Conservation (phyloP, 179 eudicot species). For the Beta lomatogona region DNA sequence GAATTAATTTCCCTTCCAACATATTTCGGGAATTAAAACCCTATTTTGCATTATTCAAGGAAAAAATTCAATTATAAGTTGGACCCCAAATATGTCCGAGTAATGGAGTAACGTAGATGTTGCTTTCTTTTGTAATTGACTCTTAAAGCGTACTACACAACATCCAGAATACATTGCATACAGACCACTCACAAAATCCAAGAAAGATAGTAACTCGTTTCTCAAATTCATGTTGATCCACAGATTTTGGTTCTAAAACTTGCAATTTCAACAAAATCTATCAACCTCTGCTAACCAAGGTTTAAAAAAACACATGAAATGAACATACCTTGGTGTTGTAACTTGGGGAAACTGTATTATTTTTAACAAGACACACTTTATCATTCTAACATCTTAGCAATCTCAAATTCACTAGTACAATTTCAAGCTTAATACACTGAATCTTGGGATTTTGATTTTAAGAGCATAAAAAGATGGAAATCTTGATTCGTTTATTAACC, state of each 20-base stretch:
- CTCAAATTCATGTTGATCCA: not conserved
- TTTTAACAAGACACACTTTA: not conserved
- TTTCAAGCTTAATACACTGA: conserved; percentile 6
- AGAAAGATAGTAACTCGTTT: conserved; percentile 1
- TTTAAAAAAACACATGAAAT: too few relatives aligned
- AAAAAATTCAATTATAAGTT: too few relatives aligned
- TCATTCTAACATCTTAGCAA: conserved; percentile 9
- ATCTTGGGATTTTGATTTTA: not conserved
- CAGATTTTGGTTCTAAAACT: not conserved
- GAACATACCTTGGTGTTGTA: not conserved
- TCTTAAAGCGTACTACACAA: not conserved
- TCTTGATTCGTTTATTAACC: not conserved
- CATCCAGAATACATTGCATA: conserved; percentile 25
- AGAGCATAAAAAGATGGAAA: not conserved
- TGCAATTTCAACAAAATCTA: conserved; percentile 5
- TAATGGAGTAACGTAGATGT: not conserved
- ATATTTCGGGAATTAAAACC: too few relatives aligned
- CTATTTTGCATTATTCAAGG: too few relatives aligned
- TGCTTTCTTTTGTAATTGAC: not conserved
- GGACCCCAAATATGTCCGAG: too few relatives aligned
- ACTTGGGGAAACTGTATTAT: not conserved
- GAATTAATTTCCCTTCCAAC: too few relatives aligned
- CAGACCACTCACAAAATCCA: conserved; percentile 19
- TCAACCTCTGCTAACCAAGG: not conserved
- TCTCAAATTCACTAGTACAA: not conserved